Base-by-base conservation (phyloP, 2,329 filamentous ascomycete species). In the Pseudogymnoascus sp. region DNA sequence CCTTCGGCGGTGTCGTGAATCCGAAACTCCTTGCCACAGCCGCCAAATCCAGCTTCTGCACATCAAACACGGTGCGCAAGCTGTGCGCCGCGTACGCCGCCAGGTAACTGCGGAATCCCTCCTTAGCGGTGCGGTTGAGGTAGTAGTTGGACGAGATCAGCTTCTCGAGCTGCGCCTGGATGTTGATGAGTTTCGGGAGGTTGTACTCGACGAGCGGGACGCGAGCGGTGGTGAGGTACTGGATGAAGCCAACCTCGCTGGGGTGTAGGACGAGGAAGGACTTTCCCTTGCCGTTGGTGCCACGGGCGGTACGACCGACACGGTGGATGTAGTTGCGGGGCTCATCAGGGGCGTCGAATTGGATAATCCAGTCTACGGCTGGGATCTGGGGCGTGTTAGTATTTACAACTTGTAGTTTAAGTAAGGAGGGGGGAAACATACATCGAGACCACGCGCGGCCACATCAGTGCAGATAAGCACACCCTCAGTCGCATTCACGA, bases 161-260 rank as follows among this genome's bases (percentile, higher is more conserved):
- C 77, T 93, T 94, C 81, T 97, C 93, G 8, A 97, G 84, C 76
- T 97, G 92, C 70, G 89, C 86, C 78, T 95, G 88, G 68, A 96
- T 87, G 71, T 95, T 94, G 71, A 93, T 81, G 67, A 99, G 91
- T 81, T 96, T 96, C 1, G 93, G 93, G 72, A 99, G 94, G 72
- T 97, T 93, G 71, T 96, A 97, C 76, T 99, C 94, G 29, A 96
- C 91, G 6, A 99, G 87, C 1, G 94, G 94, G 1, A 99, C 92
- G 65, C 91, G 86, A 12, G 92, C 92, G 61, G 92, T 89, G 77
- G 96, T 95, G 66, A 99, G 83, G 72, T 97, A 90, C 63, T 88
- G 88, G 60, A 99, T 79, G 81, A 99, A 97, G 26, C 92, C 93
- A 16, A 96, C 86, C 76, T 99, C 94, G 64, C 83, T 88, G 1